Conservation (phyloP, 495 filamentous ascomycete species). For the Parmelia sp. region DNA sequence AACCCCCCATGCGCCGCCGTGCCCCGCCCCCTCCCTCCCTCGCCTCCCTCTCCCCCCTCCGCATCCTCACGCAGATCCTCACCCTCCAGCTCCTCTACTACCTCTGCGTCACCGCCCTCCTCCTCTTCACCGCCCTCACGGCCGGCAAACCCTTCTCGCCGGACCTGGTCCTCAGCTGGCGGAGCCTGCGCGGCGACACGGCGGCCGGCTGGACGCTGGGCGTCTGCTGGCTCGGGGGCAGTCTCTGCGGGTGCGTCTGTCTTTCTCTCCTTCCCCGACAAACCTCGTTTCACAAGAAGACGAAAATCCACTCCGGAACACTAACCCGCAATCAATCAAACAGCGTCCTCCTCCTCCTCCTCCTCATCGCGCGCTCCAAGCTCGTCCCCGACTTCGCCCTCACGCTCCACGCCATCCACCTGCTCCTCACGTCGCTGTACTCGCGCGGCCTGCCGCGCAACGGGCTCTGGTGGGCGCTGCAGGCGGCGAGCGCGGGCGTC, state of each 20-base stretch:
- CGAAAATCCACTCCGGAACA: no score
- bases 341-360: conserved; percentile 22
- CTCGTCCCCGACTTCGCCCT: conserved; percentile 72
- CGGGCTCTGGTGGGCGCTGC: conserved; percentile 81
- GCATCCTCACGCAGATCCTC: conserved; percentile 80
- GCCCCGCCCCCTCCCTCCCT: conserved; percentile 26
- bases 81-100: conserved; percentile 84
- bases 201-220: conserved; percentile 88
- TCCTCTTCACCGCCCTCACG: conserved; percentile 83
- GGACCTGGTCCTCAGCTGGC: conserved; percentile 74
- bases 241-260: conserved; percentile 61
- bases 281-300: no score
- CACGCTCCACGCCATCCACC: conserved; percentile 42
- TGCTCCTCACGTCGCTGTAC: conserved; percentile 50
- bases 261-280: neutral
- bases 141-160: conserved; percentile 65
- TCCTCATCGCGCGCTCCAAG: conserved; percentile 27
- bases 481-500: conserved; percentile 58
- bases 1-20: no score
- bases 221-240: conserved; percentile 77
- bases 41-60: conserved; percentile 78
- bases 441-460: conserved; percentile 65
- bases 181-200: conserved; percentile 77
- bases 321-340: neutral
- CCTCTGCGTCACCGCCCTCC: conserved; percentile 61